Evolutionary conservation across 192 early-diverging fungal genomes (phyloP), one percentile per base, ranked within the genome.

Genomic region (Coemansia sp.): DNA sequence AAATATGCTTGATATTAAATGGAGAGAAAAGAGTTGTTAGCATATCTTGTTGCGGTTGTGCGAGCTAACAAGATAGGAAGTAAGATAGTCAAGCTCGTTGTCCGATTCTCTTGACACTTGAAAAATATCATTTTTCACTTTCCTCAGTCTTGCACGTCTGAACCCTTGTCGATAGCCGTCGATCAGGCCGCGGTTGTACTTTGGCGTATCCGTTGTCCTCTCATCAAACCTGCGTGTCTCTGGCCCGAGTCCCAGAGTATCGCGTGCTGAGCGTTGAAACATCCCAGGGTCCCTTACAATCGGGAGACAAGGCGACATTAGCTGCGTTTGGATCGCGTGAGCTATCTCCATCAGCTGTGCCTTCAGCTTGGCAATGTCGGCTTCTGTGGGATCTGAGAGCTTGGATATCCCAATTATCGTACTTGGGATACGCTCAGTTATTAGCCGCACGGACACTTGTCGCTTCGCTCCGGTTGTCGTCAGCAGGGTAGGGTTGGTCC

Each of bases 91-190:
- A 28, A 79, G 57, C 46, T 73, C 67, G 23, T 79, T 55, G 0
- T 74, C 71, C 8, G 58, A 58, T 10, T 66, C 42, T 13, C 25
- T 26, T 10, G 63, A 62, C 34, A 46, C 12, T 18, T 48, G 26
- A 0, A 74, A 33, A 21, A 73, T 15, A 4, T 61, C 43, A 7
- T 45, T 28, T 2, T 55, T 40, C 13, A 68, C 59, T 1, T 25
- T 49, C 9, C 64, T 63, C n/a, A 26, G 29, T 8, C 48, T 28
- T 5, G 71, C 67, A 12, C 59, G 21, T 31, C 42, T 37, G 52
- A 73, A 79, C 21, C 77, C 77, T 18, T 57, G 7, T 12, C 77
- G 29, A 30, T 79, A 79, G 20, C 77, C 77, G n/a, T 79, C 68
- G 13, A 79, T n/a, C 67, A 79, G 59, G 15, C 77, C 77, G 7